Evolutionary conservation across 306 rosid genomes (phyloP), one percentile per base, ranked within the genome.

Genomic region (Biancaea sappan): DNA sequence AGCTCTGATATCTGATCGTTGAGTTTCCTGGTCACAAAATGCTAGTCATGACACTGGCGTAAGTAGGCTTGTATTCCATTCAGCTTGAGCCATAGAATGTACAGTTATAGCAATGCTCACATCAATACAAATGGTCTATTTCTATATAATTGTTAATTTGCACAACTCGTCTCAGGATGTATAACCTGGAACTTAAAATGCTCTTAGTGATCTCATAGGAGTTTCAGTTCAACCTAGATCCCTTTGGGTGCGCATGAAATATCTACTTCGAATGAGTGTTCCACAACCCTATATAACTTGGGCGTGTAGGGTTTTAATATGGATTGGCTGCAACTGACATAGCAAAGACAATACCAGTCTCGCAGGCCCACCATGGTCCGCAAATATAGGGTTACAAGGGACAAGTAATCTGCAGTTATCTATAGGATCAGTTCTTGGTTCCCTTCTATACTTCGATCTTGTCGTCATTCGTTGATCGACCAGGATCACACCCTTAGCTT

Each of bases 1-100:
- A 35, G 79, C 92, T 58, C 77, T 86, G 83, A 80, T 84, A 68
- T 86, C 96, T 21, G 89, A 89, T 82, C 86, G 65, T 31, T 91
- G 86, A 84, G 81, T 67, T 72, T 56, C 66, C 54, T 24, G 5
- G 66, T 71, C 67, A 57, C 40, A 70, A 72, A 69, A 79, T 71
- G 86, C 79, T 75, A 58, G 80, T 47, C 59, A 76, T 75, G 72
- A 50, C 56, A 19, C 56, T 38, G 79, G 74, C 86, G 22, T 72
- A 78, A 53, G 80, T 80, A 81, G 86, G 80, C 77, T 86, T 75
- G 85, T 83, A 72, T 80, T 76, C 77, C 75, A 50, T 76, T 75
- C 62, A 38, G 79, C 79, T 76, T 69, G 88, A 74, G 80, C 15
- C 53, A 75, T 82, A 78, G 81, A 78, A 76, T 92, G 93, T 88